Evolutionary conservation across 345 rosid genomes (phyloP).

Genomic region (Lumnitzera racemosa): DNA sequence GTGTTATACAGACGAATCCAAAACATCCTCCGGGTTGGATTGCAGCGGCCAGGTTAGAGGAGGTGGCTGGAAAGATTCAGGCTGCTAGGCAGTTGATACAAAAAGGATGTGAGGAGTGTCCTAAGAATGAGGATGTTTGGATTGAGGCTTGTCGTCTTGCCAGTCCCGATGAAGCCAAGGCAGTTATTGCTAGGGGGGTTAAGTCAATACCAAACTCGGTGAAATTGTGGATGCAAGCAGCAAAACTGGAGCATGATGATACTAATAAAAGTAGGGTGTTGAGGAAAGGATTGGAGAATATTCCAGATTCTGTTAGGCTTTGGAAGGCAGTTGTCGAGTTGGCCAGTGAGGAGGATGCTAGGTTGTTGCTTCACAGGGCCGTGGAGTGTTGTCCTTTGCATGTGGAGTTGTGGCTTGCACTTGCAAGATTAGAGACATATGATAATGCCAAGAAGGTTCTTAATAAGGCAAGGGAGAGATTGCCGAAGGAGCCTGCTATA

Average conservation of each 20-base stretch:
- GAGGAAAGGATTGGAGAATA: slow-evolving; percentile 77
- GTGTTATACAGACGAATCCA: slow-evolving; percentile 77
- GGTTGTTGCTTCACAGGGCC: slow-evolving; percentile 69
- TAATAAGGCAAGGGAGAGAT: slow-evolving; percentile 61
- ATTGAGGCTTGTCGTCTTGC: slow-evolving; percentile 86
- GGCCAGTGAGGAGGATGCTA: slow-evolving; percentile 68
- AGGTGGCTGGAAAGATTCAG: slow-evolving; percentile 85
- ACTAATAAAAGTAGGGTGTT: slow-evolving; percentile 68
- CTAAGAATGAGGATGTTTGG: slow-evolving; percentile 88
- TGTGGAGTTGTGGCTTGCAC: slow-evolving; percentile 82
- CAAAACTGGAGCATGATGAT: slow-evolving; percentile 73
- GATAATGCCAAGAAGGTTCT: slow-evolving; percentile 68
- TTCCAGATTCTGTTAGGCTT: slow-evolving; percentile 81
- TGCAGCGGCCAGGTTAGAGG: slow-evolving; percentile 94
- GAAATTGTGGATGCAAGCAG: slow-evolving; percentile 86
- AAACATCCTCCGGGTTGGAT: slow-evolving; percentile 98
- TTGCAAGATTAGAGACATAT: slow-evolving; percentile 79
- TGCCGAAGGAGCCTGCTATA: slow-evolving; percentile 81
- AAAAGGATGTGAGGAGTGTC: slow-evolving; percentile 91
- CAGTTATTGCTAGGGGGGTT: slow-evolving; percentile 76
- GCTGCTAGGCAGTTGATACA: slow-evolving; percentile 73
- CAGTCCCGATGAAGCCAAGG: slow-evolving; percentile 83
- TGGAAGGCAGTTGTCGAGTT: slow-evolving; percentile 93
- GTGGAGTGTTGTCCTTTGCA: slow-evolving; percentile 93
- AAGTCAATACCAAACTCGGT: slow-evolving; percentile 85